A percentile compares a stretch with the other conserved stretches of the same genome.
Conservation (phyloP, 345 rosid species). For the sweet orange (Citrus sinensis) region DNA sequence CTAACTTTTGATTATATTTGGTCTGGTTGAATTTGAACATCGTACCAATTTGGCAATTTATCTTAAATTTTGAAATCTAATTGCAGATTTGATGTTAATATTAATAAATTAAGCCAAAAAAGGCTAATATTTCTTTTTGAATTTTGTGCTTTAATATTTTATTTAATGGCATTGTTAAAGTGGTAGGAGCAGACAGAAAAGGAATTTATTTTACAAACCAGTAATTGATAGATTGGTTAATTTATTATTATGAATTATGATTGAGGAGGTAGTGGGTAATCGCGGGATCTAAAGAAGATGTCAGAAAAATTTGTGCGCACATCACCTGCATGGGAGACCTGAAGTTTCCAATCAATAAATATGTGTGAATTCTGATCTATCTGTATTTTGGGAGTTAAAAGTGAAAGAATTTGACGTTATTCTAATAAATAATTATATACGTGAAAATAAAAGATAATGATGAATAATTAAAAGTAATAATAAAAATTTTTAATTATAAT, state of each 20-base stretch:
- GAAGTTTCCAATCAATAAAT: too few species aligned
- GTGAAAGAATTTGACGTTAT: not conserved
- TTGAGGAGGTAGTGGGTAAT: not conserved
- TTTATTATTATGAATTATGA: not conserved
- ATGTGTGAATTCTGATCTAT: not conserved
- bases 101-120: too few species aligned
- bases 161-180: too few species aligned
- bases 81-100: too few species aligned
- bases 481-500: too few species aligned
- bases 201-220: too few species aligned
- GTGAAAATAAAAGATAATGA: not conserved
- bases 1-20: not conserved
- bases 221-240: too few species aligned
- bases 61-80: too few species aligned
- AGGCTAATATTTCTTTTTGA: too few species aligned
- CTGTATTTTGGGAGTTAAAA: not conserved
- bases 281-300: not conserved
- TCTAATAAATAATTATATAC: not conserved
- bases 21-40: not conserved
- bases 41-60: too few species aligned
- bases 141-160: too few species aligned
- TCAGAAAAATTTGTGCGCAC: not conserved
- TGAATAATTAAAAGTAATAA: not conserved
- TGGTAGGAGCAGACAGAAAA: too few species aligned
- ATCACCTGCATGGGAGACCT: not conserved